phyloP scores from a whole-genome alignment of 225 moss, liverwort and hornwort genomes.

The Sphagnum contortum region DNA sequence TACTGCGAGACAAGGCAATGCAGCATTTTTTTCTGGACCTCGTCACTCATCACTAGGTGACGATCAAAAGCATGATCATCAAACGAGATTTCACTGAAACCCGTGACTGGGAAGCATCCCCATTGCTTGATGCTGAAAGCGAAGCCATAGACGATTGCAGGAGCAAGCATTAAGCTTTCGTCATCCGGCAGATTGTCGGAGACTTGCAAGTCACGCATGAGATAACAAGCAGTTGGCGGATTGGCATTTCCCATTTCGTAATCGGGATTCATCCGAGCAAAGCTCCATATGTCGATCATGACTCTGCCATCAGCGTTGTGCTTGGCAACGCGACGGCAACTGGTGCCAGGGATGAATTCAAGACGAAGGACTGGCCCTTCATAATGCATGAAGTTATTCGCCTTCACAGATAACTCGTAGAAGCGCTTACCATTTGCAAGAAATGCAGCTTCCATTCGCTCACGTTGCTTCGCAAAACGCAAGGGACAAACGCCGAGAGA shows the following conservation, averaged over 20 bases:
- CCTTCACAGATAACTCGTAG: neutral
- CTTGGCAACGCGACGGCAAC: neutral
- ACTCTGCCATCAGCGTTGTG: conserved; percentile 4
- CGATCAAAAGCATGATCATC: conserved; percentile 14
- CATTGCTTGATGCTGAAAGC: conserved; percentile 23
- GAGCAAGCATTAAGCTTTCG: conserved; percentile 10
- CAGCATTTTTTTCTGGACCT: conserved; percentile 6
- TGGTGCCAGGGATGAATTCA: neutral
- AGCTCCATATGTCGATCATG: conserved; percentile 2
- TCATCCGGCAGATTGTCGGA: neutral
- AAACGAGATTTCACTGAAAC: conserved; percentile 16
- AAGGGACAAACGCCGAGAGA: neutral
- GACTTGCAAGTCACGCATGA: no score
- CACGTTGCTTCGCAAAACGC: neutral
- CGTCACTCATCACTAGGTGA: conserved; percentile 11
- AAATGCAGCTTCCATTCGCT: neutral
- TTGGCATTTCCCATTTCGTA: no score
- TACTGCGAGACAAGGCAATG: conserved; percentile 17
- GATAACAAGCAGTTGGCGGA: no score
- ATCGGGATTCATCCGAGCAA: neutral
- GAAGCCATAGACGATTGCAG: conserved; percentile 19
- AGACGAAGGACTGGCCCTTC: neutral
- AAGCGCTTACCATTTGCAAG: conserved; percentile 1
- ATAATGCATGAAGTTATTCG: conserved; percentile 1
- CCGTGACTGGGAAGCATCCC: conserved; percentile 15